These are phyloP conservation scores for Wickerhamiella bombiphila DNA, from an alignment of 805 yeast genomes.

Conservation along the genomic window DNA sequence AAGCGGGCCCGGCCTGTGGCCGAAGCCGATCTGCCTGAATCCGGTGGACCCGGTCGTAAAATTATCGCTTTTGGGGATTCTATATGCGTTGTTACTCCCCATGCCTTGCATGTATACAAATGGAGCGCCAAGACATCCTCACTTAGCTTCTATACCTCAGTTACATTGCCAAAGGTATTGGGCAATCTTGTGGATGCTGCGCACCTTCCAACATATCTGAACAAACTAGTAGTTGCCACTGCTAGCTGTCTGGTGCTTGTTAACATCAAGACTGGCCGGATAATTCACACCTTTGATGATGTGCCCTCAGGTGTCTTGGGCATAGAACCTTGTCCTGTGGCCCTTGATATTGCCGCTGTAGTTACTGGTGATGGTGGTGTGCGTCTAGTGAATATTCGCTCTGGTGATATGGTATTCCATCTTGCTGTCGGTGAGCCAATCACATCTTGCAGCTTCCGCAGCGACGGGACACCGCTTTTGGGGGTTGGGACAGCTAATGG, in stretches of 20 bases:
- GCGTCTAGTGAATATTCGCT: conserved; percentile 49
- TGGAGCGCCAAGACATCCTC: conserved; percentile 34
- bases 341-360: conserved; percentile 64
- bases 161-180: conserved; percentile 43
- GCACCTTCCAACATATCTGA: conserved; percentile 86
- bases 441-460: conserved; percentile 63
- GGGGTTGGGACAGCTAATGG: conserved; percentile 71
- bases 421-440: conserved; percentile 29
- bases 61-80: conserved; percentile 64
- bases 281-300: conserved; percentile 39
- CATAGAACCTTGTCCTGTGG: conserved; percentile 67
- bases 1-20: conserved; percentile 62
- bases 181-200: conserved; percentile 55
- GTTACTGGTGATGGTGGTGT: conserved; percentile 61
- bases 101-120: conserved; percentile 41
- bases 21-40: conserved; percentile 23
- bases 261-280: conserved; percentile 66
- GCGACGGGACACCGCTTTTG: conserved; percentile 75
- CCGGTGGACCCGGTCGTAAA: conserved; percentile 29
- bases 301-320: conserved; percentile 47
- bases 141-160: conserved; percentile 52
- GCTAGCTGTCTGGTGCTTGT: conserved; percentile 42
- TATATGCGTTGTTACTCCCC: conserved; percentile 40
- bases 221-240: conserved; percentile 79
- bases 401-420: conserved; percentile 41